These are phyloP conservation scores for Kodamaea restingae DNA, from an alignment of 805 yeast genomes.

Conservation along the genomic window DNA sequence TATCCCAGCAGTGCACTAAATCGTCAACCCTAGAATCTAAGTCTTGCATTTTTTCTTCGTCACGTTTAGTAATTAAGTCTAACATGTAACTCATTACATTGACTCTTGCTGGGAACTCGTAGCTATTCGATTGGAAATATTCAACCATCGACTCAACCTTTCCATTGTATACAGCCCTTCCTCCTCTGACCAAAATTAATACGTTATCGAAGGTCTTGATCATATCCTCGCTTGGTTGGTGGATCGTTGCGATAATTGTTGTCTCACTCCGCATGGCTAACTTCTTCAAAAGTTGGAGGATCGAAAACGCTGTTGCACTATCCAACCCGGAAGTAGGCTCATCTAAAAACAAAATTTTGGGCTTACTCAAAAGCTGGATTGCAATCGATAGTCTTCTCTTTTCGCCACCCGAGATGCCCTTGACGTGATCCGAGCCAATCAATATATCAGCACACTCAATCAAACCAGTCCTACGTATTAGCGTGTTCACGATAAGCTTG, in stretches of 20 bases:
- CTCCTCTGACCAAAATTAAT: slow-evolving; percentile 70
- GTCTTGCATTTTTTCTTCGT: slow-evolving; percentile 22
- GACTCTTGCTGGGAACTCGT: slow-evolving; percentile 53
- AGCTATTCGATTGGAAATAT: slow-evolving; percentile 50
- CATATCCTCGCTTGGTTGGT: slow-evolving; percentile 74
- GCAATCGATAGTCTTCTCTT: slow-evolving; percentile 82
- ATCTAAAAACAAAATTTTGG: slow-evolving; percentile 68
- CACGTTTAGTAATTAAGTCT: slow-evolving; percentile 56
- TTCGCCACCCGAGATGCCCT: slow-evolving; percentile 51
- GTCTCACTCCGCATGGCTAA: slow-evolving; percentile 60
- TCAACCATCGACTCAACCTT: slow-evolving; percentile 38
- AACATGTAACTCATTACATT: slow-evolving; percentile 74
- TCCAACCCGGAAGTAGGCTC: slow-evolving; percentile 92
- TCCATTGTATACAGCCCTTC: slow-evolving; percentile 67
- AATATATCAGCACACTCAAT: slow-evolving; percentile 72
- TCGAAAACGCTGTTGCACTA: slow-evolving; percentile 69
- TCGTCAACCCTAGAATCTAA: slow-evolving; percentile 20
- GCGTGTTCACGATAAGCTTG: slow-evolving; percentile 48
- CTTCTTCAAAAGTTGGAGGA: slow-evolving; percentile 54
- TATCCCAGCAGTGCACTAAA: slow-evolving; percentile 29
- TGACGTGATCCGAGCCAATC: slow-evolving; percentile 33
- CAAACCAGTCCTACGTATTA: slow-evolving; percentile 68
- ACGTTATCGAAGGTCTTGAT: slow-evolving; percentile 65
- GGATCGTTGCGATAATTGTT: slow-evolving; percentile 67
- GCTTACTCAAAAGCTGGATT: slow-evolving; percentile 67